These are phyloP conservation scores for Prototheca cutis DNA, from an alignment of 163 green algal species.

Conservation along the genomic window DNA sequence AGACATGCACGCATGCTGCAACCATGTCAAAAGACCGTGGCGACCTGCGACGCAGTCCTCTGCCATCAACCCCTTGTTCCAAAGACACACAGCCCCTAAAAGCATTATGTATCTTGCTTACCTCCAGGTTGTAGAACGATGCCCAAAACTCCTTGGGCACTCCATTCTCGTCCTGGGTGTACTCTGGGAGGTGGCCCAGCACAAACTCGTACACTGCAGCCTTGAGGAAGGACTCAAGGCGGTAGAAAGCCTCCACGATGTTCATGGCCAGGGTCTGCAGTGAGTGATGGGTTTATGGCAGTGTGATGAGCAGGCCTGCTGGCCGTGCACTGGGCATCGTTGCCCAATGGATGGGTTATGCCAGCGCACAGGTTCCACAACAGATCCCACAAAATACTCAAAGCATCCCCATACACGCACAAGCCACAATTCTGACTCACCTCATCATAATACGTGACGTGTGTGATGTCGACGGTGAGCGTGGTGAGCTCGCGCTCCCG, in stretches of 20 bases:
- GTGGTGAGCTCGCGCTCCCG: conserved; percentile 40
- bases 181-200: conserved; percentile 37
- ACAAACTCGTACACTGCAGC: conserved; percentile 69
- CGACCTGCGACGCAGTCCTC: no score
- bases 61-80: no score
- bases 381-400: no score
- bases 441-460: conserved; percentile 56
- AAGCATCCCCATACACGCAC: background rate
- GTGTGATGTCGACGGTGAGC: conserved; percentile 62
- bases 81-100: no score
- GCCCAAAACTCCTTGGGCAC: conserved; percentile 76
- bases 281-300: no score
- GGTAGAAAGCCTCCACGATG: conserved; percentile 52
- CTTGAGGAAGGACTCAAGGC: conserved; percentile 72
- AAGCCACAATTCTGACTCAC: conserved; percentile 14
- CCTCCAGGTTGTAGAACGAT: conserved; percentile 55
- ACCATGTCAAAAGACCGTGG: no score
- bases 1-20: no score
- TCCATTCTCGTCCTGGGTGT: conserved; percentile 41
- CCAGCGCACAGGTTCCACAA: background rate
- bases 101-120: background rate
- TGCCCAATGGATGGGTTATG: background rate
- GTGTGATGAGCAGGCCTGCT: no score
- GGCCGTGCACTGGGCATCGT: no score
- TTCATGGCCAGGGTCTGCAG: conserved; percentile 34